phyloP scores from a whole-genome alignment of 208 protist species.

The Porcisia hertigi region DNA sequence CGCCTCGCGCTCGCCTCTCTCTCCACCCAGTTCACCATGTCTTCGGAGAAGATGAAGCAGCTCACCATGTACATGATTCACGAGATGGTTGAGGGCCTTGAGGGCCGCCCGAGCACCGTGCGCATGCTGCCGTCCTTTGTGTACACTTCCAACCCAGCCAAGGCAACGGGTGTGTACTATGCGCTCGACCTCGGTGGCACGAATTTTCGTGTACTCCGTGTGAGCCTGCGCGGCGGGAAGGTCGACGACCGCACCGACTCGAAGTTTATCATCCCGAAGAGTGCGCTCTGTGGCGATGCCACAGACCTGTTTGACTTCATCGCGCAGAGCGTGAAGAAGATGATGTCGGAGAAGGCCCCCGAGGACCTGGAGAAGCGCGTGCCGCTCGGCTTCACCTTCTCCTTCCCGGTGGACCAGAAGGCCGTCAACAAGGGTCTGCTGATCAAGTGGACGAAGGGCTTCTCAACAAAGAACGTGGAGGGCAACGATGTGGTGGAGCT shows the following conservation, averaged over 20 bases:
- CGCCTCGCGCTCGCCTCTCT: conserved; percentile 73
- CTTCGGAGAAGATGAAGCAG: conserved; percentile 58
- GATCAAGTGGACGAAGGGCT: conserved; percentile 93
- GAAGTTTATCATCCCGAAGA: conserved; percentile 68
- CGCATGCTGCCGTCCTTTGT: conserved; percentile 89
- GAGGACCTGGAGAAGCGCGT: conserved; percentile 64
- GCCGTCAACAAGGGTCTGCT: conserved; percentile 72
- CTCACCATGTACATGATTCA: conserved; percentile 76
- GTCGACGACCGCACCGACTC: conserved; percentile 41
- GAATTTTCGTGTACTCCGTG: conserved; percentile 88
- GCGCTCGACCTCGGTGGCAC: conserved; percentile 92
- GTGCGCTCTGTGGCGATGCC: conserved; percentile 46
- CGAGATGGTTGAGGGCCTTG: conserved; percentile 84
- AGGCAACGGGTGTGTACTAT: conserved; percentile 77
- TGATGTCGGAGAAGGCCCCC: conserved; percentile 55
- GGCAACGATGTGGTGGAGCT: conserved; percentile 89
- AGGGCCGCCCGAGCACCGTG: conserved; percentile 72
- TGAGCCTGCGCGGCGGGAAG: conserved; percentile 54
- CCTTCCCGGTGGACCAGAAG: conserved; percentile 89
- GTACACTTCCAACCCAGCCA: conserved; percentile 58
- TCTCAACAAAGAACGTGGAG: conserved; percentile 83
- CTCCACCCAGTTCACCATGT: conserved; percentile 68
- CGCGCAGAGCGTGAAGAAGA: conserved; percentile 69
- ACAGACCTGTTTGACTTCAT: conserved; percentile 90
- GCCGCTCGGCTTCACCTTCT: conserved; percentile 93